Conservation (phyloP, 2,329 filamentous ascomycete genomes). For the Proliferodiscus dingleyae region DNA sequence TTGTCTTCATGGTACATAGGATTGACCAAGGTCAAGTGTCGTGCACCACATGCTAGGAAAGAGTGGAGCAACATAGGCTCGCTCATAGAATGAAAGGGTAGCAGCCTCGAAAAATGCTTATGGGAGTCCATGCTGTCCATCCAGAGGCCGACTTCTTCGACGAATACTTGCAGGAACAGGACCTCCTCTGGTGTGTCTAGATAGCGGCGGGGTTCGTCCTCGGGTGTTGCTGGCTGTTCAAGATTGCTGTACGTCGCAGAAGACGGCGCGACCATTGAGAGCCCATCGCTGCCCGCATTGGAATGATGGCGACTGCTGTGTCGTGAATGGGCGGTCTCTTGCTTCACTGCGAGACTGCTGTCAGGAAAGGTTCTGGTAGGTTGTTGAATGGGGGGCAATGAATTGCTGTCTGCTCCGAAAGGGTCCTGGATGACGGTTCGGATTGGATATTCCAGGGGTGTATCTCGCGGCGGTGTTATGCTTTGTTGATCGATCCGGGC, state of each 20-base stretch:
- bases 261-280: constrained; percentile 37
- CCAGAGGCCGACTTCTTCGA: constrained; percentile 86
- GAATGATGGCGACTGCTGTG: constrained; percentile 29
- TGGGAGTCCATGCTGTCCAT: constrained; percentile 87
- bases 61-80: constrained; percentile 88
- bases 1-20: constrained; percentile 69
- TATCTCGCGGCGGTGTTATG: constrained; percentile 28
- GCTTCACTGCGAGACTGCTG: constrained; percentile 19
- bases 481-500: constrained; percentile 43
- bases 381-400: constrained; percentile 29
- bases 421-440: constrained; percentile 17
- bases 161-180: constrained; percentile 86
- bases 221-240: constrained; percentile 33
- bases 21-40: constrained; percentile 70
- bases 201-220: constrained; percentile 51
- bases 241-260: constrained; percentile 23
- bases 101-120: constrained; percentile 78
- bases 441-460: constrained; percentile 21
- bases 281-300: constrained; percentile 27
- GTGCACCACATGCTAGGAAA: constrained; percentile 80
- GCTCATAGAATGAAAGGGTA: constrained; percentile 78
- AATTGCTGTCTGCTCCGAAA: constrained; percentile 17
- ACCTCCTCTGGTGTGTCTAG: constrained; percentile 74
- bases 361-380: constrained; percentile 23
- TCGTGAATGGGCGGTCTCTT: constrained; percentile 25